A percentile compares a stretch with the other conserved stretches of the same genome.
Evolutionary conservation across 176 grass and related monocot species (phyloP).

Genomic region (Juncus effusus): DNA sequence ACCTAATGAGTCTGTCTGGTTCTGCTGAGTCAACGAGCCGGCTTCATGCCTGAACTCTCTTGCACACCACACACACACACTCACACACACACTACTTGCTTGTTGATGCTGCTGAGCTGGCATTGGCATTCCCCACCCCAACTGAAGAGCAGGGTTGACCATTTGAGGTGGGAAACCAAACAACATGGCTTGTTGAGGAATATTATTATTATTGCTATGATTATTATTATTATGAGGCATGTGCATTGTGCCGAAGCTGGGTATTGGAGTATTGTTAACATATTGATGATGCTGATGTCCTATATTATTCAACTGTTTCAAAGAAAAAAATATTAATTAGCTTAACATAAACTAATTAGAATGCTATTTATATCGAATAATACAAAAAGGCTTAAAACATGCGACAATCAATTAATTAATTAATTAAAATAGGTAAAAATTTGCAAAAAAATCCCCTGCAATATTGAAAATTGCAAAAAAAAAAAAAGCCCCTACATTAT

Average conservation of each 20-base stretch:
- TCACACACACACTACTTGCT: conserved; percentile 31
- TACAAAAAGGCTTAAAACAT: neutral
- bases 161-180: conserved; percentile 55
- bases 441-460: neutral
- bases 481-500: too few relatives aligned
- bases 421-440: neutral
- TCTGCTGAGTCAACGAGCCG: conserved; percentile 31
- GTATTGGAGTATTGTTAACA: conserved; percentile 16
- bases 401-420: neutral
- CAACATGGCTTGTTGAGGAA: conserved; percentile 44
- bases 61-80: conserved; percentile 65
- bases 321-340: neutral
- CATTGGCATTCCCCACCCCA: conserved; percentile 65
- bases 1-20: conserved; percentile 45
- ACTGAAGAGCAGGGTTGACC: conserved; percentile 35
- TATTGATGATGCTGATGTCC: conserved; percentile 13
- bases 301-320: conserved; percentile 25
- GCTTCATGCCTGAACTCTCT: conserved; percentile 66
- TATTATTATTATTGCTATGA: neutral
- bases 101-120: conserved; percentile 31
- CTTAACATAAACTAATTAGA: neutral
- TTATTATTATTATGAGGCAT: conserved; percentile 4
- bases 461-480: too few relatives aligned
- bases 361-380: neutral
- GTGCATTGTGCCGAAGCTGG: conserved; percentile 33